Evolutionary conservation across 306 rosid genomes (phyloP), one percentile per base, ranked within the genome.

Genomic region (Acacia melanoxylon): DNA sequence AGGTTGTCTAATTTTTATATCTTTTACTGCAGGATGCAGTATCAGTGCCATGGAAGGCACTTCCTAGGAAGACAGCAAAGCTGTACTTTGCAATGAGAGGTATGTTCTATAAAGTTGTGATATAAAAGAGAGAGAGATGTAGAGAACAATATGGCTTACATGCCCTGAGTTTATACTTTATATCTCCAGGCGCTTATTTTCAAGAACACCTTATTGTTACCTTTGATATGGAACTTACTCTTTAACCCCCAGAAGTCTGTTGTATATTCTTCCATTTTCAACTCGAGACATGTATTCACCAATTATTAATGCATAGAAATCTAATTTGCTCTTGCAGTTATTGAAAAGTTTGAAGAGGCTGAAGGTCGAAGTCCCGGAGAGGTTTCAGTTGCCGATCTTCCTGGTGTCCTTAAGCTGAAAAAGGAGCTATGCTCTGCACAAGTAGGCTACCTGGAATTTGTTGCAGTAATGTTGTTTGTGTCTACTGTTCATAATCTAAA

Each of bases 21-120:
- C 75, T 77, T 83, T 70, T 51, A 14, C 80, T 80, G 31, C 90
- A 96, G 97, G 94, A 89, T 87, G 93, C 98, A 79, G 62, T 92
- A 76, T 92, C 91, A 24, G 91, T 96, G 52, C 94, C 94, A 77
- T 96, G 99, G 99, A 89, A 22, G 75, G 46, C 61, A 68, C 89
- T 92, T 88, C 97, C 89, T 58, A 79, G 85, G 84, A 93, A 80
- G 88, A 83, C 79, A 61, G 89, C 97, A 71, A 93, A 93, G 87
- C 83, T 93, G 25, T 93, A 86, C 87, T 96, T 92, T 80, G 97
- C 99, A 10, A 86, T 86, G 86, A 92, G 98, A 96, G 99, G 98
- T 96, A 54, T 54, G 17, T 40, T 45, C 24, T 40, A 58, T 22
- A 37, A 65, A 20, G 33, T 42, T 77, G 46, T 45, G 27, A 46